Evolutionary conservation across 106 monocot genomes (phyloP), one percentile per base, ranked within the genome.

Genomic region (Dactylorhiza incarnata): DNA sequence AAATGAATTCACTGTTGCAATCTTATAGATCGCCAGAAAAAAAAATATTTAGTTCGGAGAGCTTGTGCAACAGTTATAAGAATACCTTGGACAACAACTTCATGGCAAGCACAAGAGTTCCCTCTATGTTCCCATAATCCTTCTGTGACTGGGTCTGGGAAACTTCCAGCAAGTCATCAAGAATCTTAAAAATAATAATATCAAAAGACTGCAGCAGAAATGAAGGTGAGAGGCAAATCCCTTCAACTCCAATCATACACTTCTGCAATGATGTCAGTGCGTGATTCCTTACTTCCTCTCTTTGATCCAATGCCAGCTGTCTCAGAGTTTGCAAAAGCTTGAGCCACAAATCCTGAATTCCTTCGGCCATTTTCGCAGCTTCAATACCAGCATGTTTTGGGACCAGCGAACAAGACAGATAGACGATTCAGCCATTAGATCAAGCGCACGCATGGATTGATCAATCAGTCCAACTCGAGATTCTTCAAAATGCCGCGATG

Each of bases 271-370:
- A 88, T 71, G 76, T 76, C 55, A 88, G 22, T 50, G 88, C 85
- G 61, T 89, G 88, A 59, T 89, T 89, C 49, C 88, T 80, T 5
- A 89, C 85, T 68, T 83, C 88, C 68, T 89, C 88, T 68, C 88
- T 83, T 51, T 82, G 82, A 81, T 89, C 88, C 14, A 73, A 65
- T 72, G 83, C 81, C 5, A 85, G 67, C 44, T 75, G 80, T 68
- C 70, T 84, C 56, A 83, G 72, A 48, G 85, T 83, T 74, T 75
- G 82, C 43, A 89, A 85, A 16, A 85, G 72, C 66, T 81, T 80
- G n/a, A 89, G 49, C 85, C 85, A 89, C 85, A 88, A 82, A 29
- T 88, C 88, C 37, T 79, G 73, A 25, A 88, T 82, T 66, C 85
- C 85, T 49, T 85, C 88, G 11, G 70, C 72, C 62, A 81, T 85